Evolutionary conservation across 2,329 filamentous ascomycete species (phyloP), one percentile per base, ranked within the genome.

Genomic region (Pleochaeta shiraiana): DNA sequence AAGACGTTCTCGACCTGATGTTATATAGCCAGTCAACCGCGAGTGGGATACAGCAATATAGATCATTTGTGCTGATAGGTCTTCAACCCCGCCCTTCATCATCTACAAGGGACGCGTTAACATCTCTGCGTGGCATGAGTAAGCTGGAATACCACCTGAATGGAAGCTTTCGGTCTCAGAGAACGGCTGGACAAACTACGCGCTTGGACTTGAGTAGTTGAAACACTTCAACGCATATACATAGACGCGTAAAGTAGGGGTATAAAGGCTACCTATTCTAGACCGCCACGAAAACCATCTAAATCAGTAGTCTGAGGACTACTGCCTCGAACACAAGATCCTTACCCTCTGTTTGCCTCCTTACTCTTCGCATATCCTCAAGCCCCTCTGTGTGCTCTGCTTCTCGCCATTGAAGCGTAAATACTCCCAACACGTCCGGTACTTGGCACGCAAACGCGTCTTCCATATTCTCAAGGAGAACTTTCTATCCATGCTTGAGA

Each of bases 371-470:
- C 68, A 77, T 69, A 63, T 74, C 19, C 70, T 75, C 26, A 70
- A 77, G 68, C 74, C 73, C 59, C 73, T 77, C 63, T 70, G 77
- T 72, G 68, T 76, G 47, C 70, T 69, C 28, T 74, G 70, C 67
- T 77, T 77, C 69, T 66, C 69, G 61, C 69, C 70, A 28, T 68
- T 76, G 21, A 76, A 76, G 68, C 60, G 62, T 19, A 66, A 66
- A 64, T 75, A 76, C 65, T 53, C 71, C 37, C 47, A 67, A 43
- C 30, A 70, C 5, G 19, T 47, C 19, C 7, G 43, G 19, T 9
- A 47, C 43, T 47, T n/a, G 43, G 43, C 43, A 47, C 43, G 43
- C 19, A 11, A 19, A 47, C 19, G 43, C 43, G 43, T 47, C 19
- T 47, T 47, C 19, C 19, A 47, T 47, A 12, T 47, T 5, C 11